phyloP scores from a whole-genome alignment of 768 basidiomycete species.

The Gymnopilus junonius region DNA sequence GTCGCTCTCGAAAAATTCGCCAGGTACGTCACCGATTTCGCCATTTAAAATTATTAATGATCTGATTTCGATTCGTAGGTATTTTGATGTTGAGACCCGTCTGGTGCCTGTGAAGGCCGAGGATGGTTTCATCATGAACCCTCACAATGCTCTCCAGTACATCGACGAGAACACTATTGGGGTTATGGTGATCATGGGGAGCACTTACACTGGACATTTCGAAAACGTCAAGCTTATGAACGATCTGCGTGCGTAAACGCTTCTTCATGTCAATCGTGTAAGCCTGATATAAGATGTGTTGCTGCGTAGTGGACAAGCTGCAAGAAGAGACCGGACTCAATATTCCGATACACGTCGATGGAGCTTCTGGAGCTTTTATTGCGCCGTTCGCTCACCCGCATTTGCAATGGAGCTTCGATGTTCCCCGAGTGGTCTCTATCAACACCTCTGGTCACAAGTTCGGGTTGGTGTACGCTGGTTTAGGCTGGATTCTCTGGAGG shows the following conservation, averaged over 20 bases:
- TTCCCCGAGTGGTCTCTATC: constrained; percentile 58
- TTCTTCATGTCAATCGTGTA: background rate
- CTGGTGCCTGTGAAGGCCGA: constrained; percentile 48
- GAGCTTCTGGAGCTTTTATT: constrained; percentile 64
- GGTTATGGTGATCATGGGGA: constrained; percentile 58
- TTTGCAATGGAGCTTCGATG: constrained; percentile 61
- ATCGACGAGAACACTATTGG: constrained; percentile 77
- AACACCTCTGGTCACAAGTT: constrained; percentile 66
- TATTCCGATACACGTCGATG: constrained; percentile 73
- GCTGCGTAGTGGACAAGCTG: constrained; percentile 51
- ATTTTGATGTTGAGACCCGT: constrained; percentile 67
- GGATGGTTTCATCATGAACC: constrained; percentile 57
- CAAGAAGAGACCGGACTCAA: constrained; percentile 57
- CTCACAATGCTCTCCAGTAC: constrained; percentile 57
- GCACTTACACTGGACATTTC: constrained; percentile 66
- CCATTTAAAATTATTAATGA: background rate
- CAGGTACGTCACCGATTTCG: constrained; percentile 31
- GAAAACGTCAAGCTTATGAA: constrained; percentile 64
- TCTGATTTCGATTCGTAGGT: constrained; percentile 28
- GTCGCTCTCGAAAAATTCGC: constrained; percentile 72
- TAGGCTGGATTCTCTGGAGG: constrained; percentile 69
- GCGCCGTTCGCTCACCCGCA: constrained; percentile 65
- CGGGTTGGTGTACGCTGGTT: constrained; percentile 53
- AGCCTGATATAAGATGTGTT: background rate
- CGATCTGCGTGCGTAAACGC: constrained; percentile 40